Conservation (phyloP, 2,329 filamentous ascomycete species). For the Phyllosticta citribraziliensis region DNA sequence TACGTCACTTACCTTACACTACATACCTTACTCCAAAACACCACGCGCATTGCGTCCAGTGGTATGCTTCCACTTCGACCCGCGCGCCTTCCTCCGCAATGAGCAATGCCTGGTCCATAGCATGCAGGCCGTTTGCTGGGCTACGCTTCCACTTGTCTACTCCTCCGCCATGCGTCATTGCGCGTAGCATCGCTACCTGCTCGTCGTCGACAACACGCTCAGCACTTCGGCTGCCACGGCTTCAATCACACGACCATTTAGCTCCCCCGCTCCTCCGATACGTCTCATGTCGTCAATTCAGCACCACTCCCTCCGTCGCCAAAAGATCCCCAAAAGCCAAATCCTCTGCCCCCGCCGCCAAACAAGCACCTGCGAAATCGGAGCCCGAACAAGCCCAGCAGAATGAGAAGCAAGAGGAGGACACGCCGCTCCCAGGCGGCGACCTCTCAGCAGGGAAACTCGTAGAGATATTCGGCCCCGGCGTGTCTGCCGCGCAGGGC, state of each 20-base stretch:
- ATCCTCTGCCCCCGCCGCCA: background rate
- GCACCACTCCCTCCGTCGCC: background rate
- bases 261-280: constrained; percentile 11
- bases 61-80: background rate
- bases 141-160: constrained; percentile 11
- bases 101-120: constrained; percentile 22
- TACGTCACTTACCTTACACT: constrained; percentile 2
- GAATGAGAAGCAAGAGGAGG: background rate
- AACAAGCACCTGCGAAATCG: background rate
- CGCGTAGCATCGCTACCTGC: background rate
- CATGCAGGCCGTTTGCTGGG: constrained; percentile 12
- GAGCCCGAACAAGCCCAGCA: background rate
- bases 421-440: constrained; percentile 8
- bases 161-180: constrained; percentile 17
- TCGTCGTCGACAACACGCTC: background rate
- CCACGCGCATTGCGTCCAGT: background rate
- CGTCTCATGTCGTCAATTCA: background rate
- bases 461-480: constrained; percentile 20
- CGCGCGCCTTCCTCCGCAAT: constrained; percentile 12
- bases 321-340: background rate
- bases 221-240: background rate
- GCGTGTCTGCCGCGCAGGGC: constrained; percentile 20
- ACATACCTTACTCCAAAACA: background rate
- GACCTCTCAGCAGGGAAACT: constrained; percentile 6
- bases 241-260: constrained; percentile 19